phyloP scores from a whole-genome alignment of 192 early-diverging fungal genomes.

The Mortierella alpina region DNA sequence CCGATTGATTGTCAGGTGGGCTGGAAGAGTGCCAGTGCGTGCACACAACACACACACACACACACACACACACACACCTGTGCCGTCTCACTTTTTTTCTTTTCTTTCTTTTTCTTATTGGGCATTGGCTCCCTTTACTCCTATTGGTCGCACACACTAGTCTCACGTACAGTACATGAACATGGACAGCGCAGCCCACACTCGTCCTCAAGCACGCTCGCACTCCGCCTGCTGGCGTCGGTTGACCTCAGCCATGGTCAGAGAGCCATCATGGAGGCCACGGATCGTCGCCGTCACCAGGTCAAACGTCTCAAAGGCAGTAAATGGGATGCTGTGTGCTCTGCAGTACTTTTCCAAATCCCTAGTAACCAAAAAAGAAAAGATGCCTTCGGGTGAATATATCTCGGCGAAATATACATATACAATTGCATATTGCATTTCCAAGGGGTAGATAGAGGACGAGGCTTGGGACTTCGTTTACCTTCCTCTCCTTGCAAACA shows the following conservation, averaged over 20 bases:
- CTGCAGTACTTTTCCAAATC: conserved; percentile 77
- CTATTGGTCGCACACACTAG: too few relatives aligned
- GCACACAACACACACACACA: too few relatives aligned
- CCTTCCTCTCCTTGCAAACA: conserved; percentile 77
- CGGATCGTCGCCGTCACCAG: conserved; percentile 43
- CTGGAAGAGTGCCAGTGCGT: too few relatives aligned
- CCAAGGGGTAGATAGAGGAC: too few relatives aligned
- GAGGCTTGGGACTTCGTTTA: neutral
- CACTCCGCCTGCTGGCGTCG: conserved; percentile 30
- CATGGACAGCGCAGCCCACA: too few relatives aligned
- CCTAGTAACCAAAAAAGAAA: conserved; percentile 25
- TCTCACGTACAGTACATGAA: too few relatives aligned
- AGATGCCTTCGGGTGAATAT: neutral
- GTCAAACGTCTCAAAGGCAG: conserved; percentile 67
- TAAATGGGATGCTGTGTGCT: conserved; percentile 65
- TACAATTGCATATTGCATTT: neutral
- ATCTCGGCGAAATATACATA: neutral
- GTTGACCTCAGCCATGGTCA: conserved; percentile 30
- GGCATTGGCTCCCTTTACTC: too few relatives aligned
- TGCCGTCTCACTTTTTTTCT: neutral
- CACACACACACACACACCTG: too few relatives aligned
- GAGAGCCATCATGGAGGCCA: conserved; percentile 14
- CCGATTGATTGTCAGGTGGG: too few relatives aligned
- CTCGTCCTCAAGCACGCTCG: neutral
- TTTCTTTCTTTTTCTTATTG: neutral